Evolutionary conservation across 768 basidiomycete genomes (phyloP).

Genomic region (Suillus cothurnatus): DNA sequence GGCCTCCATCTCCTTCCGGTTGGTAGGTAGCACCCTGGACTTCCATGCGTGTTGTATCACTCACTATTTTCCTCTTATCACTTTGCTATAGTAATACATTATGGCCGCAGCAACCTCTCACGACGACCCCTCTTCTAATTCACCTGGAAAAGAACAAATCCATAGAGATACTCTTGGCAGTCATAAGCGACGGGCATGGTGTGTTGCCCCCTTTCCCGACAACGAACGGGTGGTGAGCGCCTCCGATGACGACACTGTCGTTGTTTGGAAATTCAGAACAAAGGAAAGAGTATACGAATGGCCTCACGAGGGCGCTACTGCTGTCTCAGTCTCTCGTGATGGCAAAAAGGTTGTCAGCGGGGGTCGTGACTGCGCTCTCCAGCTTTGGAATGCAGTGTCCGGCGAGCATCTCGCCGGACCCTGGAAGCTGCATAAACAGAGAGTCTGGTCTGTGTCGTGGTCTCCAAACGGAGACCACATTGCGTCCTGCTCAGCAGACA

Average conservation of each 20-base stretch:
- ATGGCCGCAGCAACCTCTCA: not conserved
- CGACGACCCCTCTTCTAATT: not conserved
- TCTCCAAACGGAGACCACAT: slow-evolving; percentile 23
- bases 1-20: not conserved
- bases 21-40: not conserved
- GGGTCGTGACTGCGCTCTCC: slow-evolving; percentile 21
- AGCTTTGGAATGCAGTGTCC: slow-evolving; percentile 24
- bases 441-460: slow-evolving; percentile 21
- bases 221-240: slow-evolving; percentile 1
- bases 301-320: slow-evolving; percentile 13
- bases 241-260: slow-evolving; percentile 1
- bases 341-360: slow-evolving; percentile 24
- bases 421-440: slow-evolving; percentile 13
- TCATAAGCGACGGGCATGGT: not conserved
- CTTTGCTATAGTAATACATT: not conserved
- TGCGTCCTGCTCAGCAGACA: slow-evolving; percentile 12
- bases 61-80: not conserved
- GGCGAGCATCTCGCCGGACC: slow-evolving; percentile 19
- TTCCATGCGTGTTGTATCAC: not conserved
- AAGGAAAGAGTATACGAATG: not conserved
- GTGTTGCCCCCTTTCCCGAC: slow-evolving; percentile 2
- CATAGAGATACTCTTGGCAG: not conserved
- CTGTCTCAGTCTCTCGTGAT: slow-evolving; percentile 25
- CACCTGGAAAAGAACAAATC: not conserved
- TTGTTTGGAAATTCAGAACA: not conserved